These are phyloP conservation scores for Neurospora sp. DNA, from an alignment of 2,329 filamentous ascomycete genomes.

Conservation along the genomic window DNA sequence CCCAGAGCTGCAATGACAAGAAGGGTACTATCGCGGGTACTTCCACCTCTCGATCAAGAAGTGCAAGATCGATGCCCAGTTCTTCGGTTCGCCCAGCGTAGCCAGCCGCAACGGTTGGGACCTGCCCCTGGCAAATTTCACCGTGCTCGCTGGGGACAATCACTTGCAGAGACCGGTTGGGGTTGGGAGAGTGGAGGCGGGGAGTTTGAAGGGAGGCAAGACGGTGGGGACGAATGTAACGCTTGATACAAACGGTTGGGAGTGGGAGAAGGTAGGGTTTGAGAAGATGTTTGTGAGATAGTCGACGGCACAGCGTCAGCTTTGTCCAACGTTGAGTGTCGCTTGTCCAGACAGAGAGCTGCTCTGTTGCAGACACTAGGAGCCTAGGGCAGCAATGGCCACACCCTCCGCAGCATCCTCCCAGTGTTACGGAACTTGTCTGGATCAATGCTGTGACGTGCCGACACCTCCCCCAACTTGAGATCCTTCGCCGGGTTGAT, in stretches of 20 bases:
- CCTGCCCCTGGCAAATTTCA: slow-evolving; percentile 61
- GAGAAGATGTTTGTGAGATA: slow-evolving; percentile 8
- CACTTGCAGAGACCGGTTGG: slow-evolving; percentile 35
- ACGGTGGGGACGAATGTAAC: slow-evolving; percentile 41
- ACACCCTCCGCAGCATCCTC: not conserved
- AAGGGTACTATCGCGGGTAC: slow-evolving; percentile 66
- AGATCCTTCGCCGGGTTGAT: slow-evolving; percentile 32
- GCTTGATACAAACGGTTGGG: slow-evolving; percentile 20
- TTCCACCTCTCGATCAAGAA: slow-evolving; percentile 52
- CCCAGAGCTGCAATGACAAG: slow-evolving; percentile 61
- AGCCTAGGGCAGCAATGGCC: not conserved
- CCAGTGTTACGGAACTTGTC: not conserved
- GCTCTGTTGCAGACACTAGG: not conserved
- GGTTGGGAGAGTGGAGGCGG: slow-evolving; percentile 39
- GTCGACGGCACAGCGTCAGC: not conserved
- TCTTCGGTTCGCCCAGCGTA: slow-evolving; percentile 53
- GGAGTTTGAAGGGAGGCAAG: slow-evolving; percentile 40
- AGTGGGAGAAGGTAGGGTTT: slow-evolving; percentile 10
- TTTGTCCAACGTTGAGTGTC: not conserved
- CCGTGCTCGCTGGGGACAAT: slow-evolving; percentile 53
- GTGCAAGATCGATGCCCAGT: slow-evolving; percentile 50
- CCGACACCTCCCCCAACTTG: slow-evolving; percentile 27
- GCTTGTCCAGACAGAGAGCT: not conserved
- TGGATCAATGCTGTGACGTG: slow-evolving; percentile 21
- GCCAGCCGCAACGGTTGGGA: slow-evolving; percentile 54